Evolutionary conservation across 805 yeast genomes (phyloP), one percentile per base, ranked within the genome.

Genomic region (Spathaspora hagerdaliae): DNA sequence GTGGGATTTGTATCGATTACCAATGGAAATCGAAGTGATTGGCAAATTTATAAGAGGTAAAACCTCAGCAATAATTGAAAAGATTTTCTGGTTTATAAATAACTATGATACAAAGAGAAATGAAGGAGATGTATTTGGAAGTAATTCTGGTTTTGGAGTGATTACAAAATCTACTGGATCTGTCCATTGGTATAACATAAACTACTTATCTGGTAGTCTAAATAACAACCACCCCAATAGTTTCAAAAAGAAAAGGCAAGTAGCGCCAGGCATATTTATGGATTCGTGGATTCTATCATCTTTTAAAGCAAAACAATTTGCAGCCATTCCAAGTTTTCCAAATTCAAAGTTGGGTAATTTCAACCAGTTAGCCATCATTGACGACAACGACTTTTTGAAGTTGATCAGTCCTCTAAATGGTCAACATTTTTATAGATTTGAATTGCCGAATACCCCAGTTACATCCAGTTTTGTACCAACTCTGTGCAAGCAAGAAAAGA

Each of bases 31-130:
- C 2, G 65, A 77, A 1, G 60, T 83, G 19, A 56, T 81, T 41
- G 88, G 85, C 13, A 77, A 78, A 50, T 82, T 80, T 51, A 63
- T 61, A 10, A 67, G 89, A 24, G 90, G 91, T 1, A 81, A 79
- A 53, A 82, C 87, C 1, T 73, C 81, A 6, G 79, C 86, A 0
- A 57, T 69, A 1, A 72, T 83, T 19, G 65, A 67, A 31, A 71
- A 76, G 14, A 61, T 83, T 4, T 56, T 74, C 26, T 84, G 90
- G 89, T 71, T 70, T 33, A 61, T 64, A 7, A 69, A 68, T 41
- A 73, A 76, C 39, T 49, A 55, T 5, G 67, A 51, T 14, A 37
- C 45, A 1, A 45, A 49, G 5, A 53, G 46, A 5, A 7, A 44
- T 43, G 38, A 45, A 15, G 41, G 41, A 32, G 35, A 29, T 19